A percentile compares a stretch with the other conserved stretches of the same genome.
These are phyloP conservation scores for Sarocladium brachiariae DNA, from an alignment of 2,329 filamentous ascomycete genomes.

Conservation along the genomic window DNA sequence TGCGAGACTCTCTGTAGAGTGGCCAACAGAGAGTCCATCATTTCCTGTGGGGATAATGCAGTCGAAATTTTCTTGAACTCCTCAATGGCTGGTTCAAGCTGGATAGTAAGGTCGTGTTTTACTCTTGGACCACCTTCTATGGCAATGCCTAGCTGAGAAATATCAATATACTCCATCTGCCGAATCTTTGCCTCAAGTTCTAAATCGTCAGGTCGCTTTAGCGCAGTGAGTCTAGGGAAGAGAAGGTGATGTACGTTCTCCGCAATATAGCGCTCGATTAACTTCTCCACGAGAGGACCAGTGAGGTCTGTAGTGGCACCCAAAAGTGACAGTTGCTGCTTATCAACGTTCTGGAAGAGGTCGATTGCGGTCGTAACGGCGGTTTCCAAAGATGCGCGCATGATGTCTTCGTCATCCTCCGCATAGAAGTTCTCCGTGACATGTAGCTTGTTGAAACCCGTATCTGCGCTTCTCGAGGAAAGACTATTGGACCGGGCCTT, in stretches of 20 bases:
- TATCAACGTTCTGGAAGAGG: slow-evolving; percentile 90
- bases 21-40: slow-evolving; percentile 72
- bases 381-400: slow-evolving; percentile 83
- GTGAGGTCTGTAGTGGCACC: slow-evolving; percentile 92
- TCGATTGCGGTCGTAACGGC: slow-evolving; percentile 92
- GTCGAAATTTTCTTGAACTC: slow-evolving; percentile 81
- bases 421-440: slow-evolving; percentile 62
- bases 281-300: slow-evolving; percentile 80
- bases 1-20: slow-evolving; percentile 81
- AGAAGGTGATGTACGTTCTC: slow-evolving; percentile 89
- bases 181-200: slow-evolving; percentile 85
- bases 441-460: slow-evolving; percentile 30
- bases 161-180: slow-evolving; percentile 89
- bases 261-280: slow-evolving; percentile 91
- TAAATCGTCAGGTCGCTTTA: slow-evolving; percentile 74
- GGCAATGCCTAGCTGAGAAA: slow-evolving; percentile 85
- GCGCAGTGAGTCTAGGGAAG: slow-evolving; percentile 72
- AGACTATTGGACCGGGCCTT: slow-evolving; percentile 47
- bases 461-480: slow-evolving; percentile 25
- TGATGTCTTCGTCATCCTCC: slow-evolving; percentile 85
- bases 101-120: slow-evolving; percentile 73
- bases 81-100: slow-evolving; percentile 72
- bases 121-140: slow-evolving; percentile 72
- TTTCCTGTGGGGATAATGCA: slow-evolving; percentile 77
- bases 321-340: slow-evolving; percentile 85